Evolutionary conservation across 2,329 filamentous ascomycete species (phyloP).

Genomic region (Camillea tinctor): DNA sequence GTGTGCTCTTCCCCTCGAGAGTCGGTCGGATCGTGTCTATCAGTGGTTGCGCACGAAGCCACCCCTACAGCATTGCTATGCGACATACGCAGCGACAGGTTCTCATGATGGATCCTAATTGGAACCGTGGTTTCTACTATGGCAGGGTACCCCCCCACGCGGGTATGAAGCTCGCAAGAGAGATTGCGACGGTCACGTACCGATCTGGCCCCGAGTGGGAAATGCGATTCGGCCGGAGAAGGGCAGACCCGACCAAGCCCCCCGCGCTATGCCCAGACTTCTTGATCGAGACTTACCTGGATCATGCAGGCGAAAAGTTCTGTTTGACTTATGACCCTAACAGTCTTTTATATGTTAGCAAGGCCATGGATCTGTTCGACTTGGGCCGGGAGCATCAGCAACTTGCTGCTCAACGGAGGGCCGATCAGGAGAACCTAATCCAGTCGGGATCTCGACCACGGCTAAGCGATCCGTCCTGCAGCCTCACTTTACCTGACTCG

Average conservation of each 20-base stretch:
- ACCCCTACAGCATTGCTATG: constrained; percentile 99
- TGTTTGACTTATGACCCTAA: constrained; percentile 96
- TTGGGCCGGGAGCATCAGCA: constrained; percentile 71
- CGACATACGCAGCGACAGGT: constrained; percentile 96
- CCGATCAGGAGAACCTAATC: constrained; percentile 58
- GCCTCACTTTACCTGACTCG: constrained; percentile 74
- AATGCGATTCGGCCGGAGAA: constrained; percentile 81
- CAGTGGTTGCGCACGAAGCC: constrained; percentile 88
- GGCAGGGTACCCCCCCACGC: constrained; percentile 83
- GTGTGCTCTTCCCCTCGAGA: constrained; percentile 76
- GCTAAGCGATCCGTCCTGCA: constrained; percentile 59
- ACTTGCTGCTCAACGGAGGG: constrained; percentile 60
- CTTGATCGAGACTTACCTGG: constrained; percentile 95
- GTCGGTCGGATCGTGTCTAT: constrained; percentile 84
- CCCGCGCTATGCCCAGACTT: constrained; percentile 97
- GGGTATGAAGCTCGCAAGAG: constrained; percentile 95
- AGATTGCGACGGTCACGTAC: constrained; percentile 98
- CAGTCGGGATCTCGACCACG: constrained; percentile 41
- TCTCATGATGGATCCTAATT: constrained; percentile 98
- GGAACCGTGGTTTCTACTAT: constrained; percentile 95
- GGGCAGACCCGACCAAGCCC: constrained; percentile 81
- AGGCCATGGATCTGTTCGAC: constrained; percentile 98
- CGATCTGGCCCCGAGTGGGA: constrained; percentile 97
- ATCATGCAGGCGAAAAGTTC: constrained; percentile 97
- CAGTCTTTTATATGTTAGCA: constrained; percentile 92